These are phyloP conservation scores for Elongisporangium prolatum DNA, from an alignment of 352 stramenopile species.

Conservation along the genomic window DNA sequence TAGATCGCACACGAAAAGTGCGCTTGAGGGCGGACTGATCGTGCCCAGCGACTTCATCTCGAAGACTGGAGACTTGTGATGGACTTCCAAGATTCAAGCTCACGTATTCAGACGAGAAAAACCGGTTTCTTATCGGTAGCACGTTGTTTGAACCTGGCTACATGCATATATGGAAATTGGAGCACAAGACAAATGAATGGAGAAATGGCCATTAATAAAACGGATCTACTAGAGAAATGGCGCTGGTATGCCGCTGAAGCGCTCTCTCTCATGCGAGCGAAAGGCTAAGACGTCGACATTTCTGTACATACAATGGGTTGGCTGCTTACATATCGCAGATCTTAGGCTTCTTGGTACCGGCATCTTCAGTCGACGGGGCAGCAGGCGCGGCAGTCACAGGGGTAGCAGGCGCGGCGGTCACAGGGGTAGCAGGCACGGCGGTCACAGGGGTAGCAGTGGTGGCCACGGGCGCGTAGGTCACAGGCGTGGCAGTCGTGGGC, in stretches of 20 bases:
- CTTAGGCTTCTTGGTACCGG: constrained; percentile 7
- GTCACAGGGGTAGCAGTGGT: constrained; percentile 18
- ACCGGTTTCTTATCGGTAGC: constrained; percentile 4
- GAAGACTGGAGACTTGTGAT: background rate
- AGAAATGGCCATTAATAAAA: background rate
- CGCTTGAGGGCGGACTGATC: constrained; percentile 37
- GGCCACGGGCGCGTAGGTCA: background rate
- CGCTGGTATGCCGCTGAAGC: background rate
- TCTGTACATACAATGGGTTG: background rate
- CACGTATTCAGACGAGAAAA: background rate
- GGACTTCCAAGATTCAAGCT: background rate
- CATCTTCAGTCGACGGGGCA: constrained; percentile 15
- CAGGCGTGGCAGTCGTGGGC: constrained; percentile 1
- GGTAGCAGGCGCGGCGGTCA: constrained; percentile 14
- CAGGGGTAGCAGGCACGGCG: constrained; percentile 10
- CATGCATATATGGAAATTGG: background rate
- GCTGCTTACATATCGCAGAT: background rate
- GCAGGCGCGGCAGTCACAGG: constrained; percentile 15
- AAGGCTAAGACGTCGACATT: background rate
- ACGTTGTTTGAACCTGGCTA: background rate
- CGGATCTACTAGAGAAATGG: background rate
- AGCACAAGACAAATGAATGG: background rate
- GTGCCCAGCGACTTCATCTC: constrained; percentile 11
- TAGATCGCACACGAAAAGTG: constrained; percentile 92
- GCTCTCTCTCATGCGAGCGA: background rate